A percentile compares a stretch with the other conserved stretches of the same genome.
Conservation (phyloP, 2,329 filamentous ascomycete genomes). For the Leptodontidium sp. region DNA sequence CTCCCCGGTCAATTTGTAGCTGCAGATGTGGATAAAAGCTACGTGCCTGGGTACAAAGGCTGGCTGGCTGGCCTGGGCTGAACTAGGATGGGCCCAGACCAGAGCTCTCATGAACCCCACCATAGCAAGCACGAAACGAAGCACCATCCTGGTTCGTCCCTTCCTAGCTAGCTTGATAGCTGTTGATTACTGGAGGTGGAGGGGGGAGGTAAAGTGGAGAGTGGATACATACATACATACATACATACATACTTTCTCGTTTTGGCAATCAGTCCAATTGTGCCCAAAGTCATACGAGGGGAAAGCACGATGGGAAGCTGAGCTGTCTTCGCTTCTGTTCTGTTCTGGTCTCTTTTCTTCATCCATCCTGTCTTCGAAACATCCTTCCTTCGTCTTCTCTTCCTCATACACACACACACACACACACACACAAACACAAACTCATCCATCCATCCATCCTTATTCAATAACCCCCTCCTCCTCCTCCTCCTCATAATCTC, state of each 20-base stretch:
- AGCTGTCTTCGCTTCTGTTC: neutral
- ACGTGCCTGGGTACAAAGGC: too few relatives aligned
- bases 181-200: too few relatives aligned
- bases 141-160: too few relatives aligned
- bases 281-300: conserved; percentile 11
- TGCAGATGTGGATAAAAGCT: neutral
- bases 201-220: neutral
- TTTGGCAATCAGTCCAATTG: too few relatives aligned
- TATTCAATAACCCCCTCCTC: neutral
- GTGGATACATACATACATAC: too few relatives aligned
- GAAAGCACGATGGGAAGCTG: neutral
- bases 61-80: too few relatives aligned
- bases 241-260: too few relatives aligned
- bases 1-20: neutral
- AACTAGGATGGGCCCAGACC: too few relatives aligned
- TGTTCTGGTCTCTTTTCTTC: neutral
- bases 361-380: neutral
- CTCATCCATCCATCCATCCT: neutral
- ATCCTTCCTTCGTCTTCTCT: neutral
- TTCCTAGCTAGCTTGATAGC: neutral
- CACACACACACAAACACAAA: neutral
- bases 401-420: neutral
- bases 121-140: too few relatives aligned
- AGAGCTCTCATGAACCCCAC: too few relatives aligned
- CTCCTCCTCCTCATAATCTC: neutral